Evolutionary conservation across 2,329 filamentous ascomycete species (phyloP), one percentile per base, ranked within the genome.

Genomic region (Xylaria polymorpha): DNA sequence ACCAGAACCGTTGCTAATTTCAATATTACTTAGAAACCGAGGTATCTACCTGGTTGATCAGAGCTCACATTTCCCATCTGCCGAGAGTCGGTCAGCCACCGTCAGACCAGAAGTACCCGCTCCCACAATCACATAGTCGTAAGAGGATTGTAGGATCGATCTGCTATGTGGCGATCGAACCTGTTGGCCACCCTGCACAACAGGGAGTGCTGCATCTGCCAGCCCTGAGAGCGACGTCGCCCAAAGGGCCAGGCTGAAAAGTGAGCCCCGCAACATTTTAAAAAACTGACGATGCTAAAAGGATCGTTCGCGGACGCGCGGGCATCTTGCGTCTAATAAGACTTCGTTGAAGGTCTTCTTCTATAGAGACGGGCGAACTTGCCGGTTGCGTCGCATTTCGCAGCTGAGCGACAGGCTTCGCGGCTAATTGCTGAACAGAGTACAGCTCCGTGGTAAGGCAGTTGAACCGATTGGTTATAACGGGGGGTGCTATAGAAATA

Each of bases 121-220:
- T 37, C 75, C 76, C 9, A 77, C 65, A 20, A 77, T 71, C 15
- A 77, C 73, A 68, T 77, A 77, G 64, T 77, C 76, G 29, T 77
- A 77, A 0, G 74, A 74, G 22, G 61, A 37, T 25, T 22, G 59
- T 18, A 67, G 18, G 1, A 2, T 37, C 0, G 59, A 37, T 18
- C 4, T 39, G 18, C 39, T 15, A 50, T 67, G 9, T 14, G 7
- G 10, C 18, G 32, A 43, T 58, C 51, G 57, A 39, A 29, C 12
- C 4, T n/a, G 25, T 14, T 41, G 25, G 12, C 22, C 12, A 20
- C 18, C 29, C 22, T 4, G 35, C 8, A 35, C 44, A 4, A 61
- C 59, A 37, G 65, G 41, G 5, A 48, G 1, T 25, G 14, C n/a
- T 6, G 43, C 29, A 18, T 48, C n/a, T 25, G 7, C 39, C 14